These are phyloP conservation scores for Cordyceps javanica DNA, from an alignment of 2,329 filamentous ascomycete genomes.

Conservation along the genomic window DNA sequence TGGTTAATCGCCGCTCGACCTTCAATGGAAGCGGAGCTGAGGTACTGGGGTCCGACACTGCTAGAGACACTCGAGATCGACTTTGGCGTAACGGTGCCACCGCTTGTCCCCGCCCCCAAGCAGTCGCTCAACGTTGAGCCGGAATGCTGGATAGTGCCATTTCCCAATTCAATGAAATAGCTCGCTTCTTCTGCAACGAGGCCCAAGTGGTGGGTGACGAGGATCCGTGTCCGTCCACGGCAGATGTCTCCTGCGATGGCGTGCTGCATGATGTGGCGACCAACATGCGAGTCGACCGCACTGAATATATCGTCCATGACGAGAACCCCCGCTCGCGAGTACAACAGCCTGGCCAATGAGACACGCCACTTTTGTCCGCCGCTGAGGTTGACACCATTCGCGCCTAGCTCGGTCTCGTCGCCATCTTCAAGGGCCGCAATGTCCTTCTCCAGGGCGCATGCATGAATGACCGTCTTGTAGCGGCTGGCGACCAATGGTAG, in stretches of 20 bases:
- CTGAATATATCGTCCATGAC: slow-evolving; percentile 81
- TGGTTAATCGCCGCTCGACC: not conserved
- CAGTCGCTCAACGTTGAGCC: slow-evolving; percentile 57
- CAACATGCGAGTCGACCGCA: slow-evolving; percentile 75
- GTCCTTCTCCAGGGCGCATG: slow-evolving; percentile 70
- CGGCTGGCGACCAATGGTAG: slow-evolving; percentile 62
- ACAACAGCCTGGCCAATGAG: slow-evolving; percentile 71
- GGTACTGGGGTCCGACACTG: too few relatives aligned
- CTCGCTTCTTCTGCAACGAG: slow-evolving; percentile 65
- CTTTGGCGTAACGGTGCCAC: slow-evolving; percentile 41
- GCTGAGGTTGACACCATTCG: slow-evolving; percentile 77
- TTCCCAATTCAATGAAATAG: slow-evolving; percentile 66
- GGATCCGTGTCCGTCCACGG: slow-evolving; percentile 62
- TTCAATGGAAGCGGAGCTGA: not conserved
- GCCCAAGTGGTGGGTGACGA: slow-evolving; percentile 75
- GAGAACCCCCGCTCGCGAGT: slow-evolving; percentile 69
- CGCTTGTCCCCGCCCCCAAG: slow-evolving; percentile 46
- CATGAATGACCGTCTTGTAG: slow-evolving; percentile 63
- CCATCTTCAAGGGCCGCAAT: slow-evolving; percentile 70
- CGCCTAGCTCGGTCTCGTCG: slow-evolving; percentile 73
- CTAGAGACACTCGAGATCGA: not conserved
- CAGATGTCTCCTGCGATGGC: slow-evolving; percentile 67
- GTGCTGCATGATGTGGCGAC: slow-evolving; percentile 70
- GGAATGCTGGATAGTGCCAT: slow-evolving; percentile 58
- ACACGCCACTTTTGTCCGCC: slow-evolving; percentile 81